Conservation (phyloP, 1,139 yeast species). For the Candida pseudocylindracea region DNA sequence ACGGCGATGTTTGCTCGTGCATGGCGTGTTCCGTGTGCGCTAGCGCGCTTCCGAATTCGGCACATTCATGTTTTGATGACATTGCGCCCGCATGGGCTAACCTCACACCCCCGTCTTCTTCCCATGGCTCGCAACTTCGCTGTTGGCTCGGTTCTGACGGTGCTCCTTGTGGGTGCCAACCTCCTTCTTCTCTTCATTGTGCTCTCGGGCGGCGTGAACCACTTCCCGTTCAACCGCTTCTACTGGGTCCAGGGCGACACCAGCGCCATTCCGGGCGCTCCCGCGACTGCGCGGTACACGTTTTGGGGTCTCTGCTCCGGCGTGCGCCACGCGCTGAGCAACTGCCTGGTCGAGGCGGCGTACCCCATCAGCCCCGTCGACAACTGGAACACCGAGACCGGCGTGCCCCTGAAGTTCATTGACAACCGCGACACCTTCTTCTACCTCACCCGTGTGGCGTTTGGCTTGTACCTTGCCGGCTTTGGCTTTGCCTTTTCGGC, state of each 20-base stretch:
- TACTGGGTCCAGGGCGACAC: slow-evolving; percentile 62
- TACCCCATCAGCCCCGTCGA: slow-evolving; percentile 52
- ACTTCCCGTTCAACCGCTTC: slow-evolving; percentile 38
- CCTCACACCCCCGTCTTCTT: no score
- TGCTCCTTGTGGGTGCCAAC: slow-evolving; percentile 24
- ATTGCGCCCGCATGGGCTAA: no score
- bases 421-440: slow-evolving; percentile 33
- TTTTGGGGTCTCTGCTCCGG: slow-evolving; percentile 53
- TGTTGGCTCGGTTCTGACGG: slow-evolving; percentile 6
- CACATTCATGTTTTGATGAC: no score
- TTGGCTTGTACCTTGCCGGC: slow-evolving; percentile 41
- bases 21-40: no score
- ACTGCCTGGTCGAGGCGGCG: slow-evolving; percentile 27
- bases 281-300: slow-evolving; percentile 42
- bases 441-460: slow-evolving; percentile 49
- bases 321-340: slow-evolving; percentile 9
- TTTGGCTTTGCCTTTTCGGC: slow-evolving; percentile 19
- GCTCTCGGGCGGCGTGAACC: slow-evolving; percentile 40
- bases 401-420: slow-evolving; percentile 32
- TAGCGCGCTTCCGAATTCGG: no score
- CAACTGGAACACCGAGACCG: slow-evolving; percentile 29
- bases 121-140: background rate
- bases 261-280: slow-evolving; percentile 28
- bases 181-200: slow-evolving; percentile 37
- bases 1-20: no score